These are phyloP conservation scores for Pseudocercospora macadamiae DNA, from an alignment of 2,329 filamentous ascomycete genomes.

Conservation along the genomic window DNA sequence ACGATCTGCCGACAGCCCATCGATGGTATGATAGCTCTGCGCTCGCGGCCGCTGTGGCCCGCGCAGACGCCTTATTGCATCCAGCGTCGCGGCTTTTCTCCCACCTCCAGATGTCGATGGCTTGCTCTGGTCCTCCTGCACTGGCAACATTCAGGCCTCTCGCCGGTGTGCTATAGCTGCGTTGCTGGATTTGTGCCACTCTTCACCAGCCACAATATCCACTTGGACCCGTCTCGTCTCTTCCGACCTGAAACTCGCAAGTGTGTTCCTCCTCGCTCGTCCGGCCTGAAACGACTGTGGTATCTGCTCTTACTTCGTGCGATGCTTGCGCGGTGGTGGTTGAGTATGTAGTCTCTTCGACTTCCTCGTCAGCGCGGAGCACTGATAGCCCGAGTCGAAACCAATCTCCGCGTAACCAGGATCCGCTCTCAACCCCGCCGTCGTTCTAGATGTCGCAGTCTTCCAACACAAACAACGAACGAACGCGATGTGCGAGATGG, in stretches of 20 bases:
- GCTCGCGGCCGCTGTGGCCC: slow-evolving; percentile 31
- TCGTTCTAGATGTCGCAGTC: neutral
- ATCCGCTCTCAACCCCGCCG: slow-evolving; percentile 1
- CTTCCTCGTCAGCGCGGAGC: slow-evolving; percentile 1
- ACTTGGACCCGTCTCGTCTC: slow-evolving; percentile 1
- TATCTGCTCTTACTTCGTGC: neutral
- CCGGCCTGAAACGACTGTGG: neutral
- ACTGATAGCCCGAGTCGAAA: neutral
- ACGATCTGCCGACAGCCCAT: slow-evolving; percentile 28
- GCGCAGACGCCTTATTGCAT: slow-evolving; percentile 27
- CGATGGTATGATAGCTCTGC: slow-evolving; percentile 35
- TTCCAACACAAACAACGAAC: neutral
- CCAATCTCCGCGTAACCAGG: slow-evolving; percentile 6
- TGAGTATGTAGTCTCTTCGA: neutral
- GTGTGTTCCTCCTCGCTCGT: neutral
- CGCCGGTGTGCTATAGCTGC: neutral
- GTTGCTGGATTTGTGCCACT: slow-evolving; percentile 1
- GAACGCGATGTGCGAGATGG: too few relatives aligned
- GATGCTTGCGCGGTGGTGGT: neutral
- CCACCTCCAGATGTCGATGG: neutral
- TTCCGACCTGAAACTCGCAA: slow-evolving; percentile 2
- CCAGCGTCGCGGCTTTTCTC: slow-evolving; percentile 24
- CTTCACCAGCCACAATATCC: slow-evolving; percentile 5
- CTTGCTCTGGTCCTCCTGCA: neutral
- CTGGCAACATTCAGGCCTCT: slow-evolving; percentile 9